Evolutionary conservation across 495 filamentous ascomycete genomes (phyloP).

Genomic region (Beverwykella pulmonaria): DNA sequence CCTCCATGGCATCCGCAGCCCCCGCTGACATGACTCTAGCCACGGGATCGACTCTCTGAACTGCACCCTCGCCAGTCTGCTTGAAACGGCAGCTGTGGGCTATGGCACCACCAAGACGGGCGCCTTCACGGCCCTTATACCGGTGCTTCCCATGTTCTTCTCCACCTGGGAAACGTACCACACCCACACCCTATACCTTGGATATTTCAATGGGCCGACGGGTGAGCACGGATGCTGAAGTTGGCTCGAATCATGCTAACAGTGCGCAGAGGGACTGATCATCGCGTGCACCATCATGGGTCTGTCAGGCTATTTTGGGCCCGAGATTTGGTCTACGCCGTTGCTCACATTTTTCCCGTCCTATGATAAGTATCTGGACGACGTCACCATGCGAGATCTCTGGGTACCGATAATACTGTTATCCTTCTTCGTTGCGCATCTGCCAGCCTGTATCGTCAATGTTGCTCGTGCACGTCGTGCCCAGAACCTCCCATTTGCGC

Average conservation of each 20-base stretch:
- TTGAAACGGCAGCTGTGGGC: conserved; percentile 90
- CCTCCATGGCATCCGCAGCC: background rate
- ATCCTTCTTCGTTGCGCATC: conserved; percentile 76
- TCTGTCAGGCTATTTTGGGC: conserved; percentile 82
- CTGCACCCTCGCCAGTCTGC: conserved; percentile 86
- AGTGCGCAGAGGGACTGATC: conserved; percentile 74
- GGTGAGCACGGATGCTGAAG: conserved; percentile 40
- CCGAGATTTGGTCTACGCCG: conserved; percentile 79
- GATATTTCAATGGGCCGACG: conserved; percentile 95
- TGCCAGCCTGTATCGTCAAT: conserved; percentile 78
- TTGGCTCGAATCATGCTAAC: background rate
- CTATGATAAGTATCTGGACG: conserved; percentile 18
- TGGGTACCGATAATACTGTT: conserved; percentile 79
- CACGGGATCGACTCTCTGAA: conserved; percentile 98
- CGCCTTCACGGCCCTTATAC: conserved; percentile 86
- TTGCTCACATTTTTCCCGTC: conserved; percentile 50
- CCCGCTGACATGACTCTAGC: conserved; percentile 51
- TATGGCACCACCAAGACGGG: conserved; percentile 78
- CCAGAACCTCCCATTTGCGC: conserved; percentile 73
- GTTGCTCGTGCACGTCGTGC: conserved; percentile 74
- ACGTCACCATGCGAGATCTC: conserved; percentile 70
- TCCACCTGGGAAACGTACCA: conserved; percentile 99
- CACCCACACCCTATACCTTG: conserved; percentile 95
- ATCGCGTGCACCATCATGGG: conserved; percentile 85
- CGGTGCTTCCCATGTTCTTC: conserved; percentile 97